Evolutionary conservation across 768 basidiomycete species (phyloP).

Genomic region (Strobilomyces echinocephalus): DNA sequence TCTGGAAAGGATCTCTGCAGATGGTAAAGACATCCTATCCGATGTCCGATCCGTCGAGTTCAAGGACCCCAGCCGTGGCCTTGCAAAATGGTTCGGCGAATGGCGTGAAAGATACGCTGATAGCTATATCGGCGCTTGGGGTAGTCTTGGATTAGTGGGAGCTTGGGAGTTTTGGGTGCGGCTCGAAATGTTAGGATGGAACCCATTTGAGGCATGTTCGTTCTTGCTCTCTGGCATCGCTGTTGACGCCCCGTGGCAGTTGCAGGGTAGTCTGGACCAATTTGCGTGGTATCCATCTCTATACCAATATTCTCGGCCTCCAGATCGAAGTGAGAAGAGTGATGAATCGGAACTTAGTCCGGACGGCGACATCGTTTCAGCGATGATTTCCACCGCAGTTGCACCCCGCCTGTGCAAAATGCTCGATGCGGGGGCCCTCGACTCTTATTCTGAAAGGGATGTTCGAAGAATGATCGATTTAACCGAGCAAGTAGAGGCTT

Average conservation of each 20-base stretch:
- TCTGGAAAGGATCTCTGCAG: conserved; percentile 44
- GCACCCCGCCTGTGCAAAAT: conserved; percentile 70
- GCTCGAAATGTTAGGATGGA: conserved; percentile 83
- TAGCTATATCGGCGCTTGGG: conserved; percentile 84
- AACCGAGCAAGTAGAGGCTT: conserved; percentile 74
- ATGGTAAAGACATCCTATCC: conserved; percentile 56
- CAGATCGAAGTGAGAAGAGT: conserved; percentile 40
- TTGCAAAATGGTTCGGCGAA: conserved; percentile 55
- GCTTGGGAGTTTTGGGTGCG: conserved; percentile 97
- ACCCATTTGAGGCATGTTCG: conserved; percentile 67
- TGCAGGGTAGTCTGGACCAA: conserved; percentile 64
- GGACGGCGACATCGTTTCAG: conserved; percentile 82
- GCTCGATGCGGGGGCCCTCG: conserved; percentile 74
- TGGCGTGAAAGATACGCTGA: conserved; percentile 80
- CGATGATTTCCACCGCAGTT: conserved; percentile 81
- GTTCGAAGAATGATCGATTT: conserved; percentile 65
- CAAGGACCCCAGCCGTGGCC: conserved; percentile 69
- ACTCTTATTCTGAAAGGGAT: conserved; percentile 70
- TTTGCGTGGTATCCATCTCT: conserved; percentile 82
- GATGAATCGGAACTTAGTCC: conserved; percentile 64
- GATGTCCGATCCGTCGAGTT: conserved; percentile 88
- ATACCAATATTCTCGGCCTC: conserved; percentile 62
- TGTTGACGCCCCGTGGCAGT: conserved; percentile 11
- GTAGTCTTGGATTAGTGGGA: conserved; percentile 78
- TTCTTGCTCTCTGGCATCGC: background rate